Base-by-base conservation (phyloP, 345 rosid species). In the Heritiera littoralis region DNA sequence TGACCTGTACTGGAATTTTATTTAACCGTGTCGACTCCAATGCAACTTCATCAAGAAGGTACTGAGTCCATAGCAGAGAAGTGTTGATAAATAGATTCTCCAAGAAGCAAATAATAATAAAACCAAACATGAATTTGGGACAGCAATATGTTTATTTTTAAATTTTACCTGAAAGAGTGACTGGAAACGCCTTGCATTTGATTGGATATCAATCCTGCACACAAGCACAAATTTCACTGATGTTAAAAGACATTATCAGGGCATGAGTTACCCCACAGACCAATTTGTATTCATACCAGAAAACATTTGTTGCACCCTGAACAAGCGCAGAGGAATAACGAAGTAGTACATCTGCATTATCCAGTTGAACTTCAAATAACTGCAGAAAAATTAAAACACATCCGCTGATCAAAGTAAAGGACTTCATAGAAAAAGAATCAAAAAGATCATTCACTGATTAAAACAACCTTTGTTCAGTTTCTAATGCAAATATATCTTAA, bases 301-400 rank as follows among this genome's bases (percentile, higher is more conserved):
- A 92, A 75, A 97, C 96, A 88, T 93, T 92, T 71, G 98, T 91
- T 77, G 98, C 98, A 83, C 99, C 99, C 82, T 94, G 97, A 76
- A 89, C 98, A 83, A 97, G 93, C 67, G 99, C 99, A 77, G 98
- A 93, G 48, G 98, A 97, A 90, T 89, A 97, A 23, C 99, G 97
- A 48, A 93, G 79, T 65, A 93, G 93, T 74, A 90, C 90, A 73
- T 89, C 99, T 48, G 84, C 82, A 80, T 88, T 91, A 66, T 93
- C 92, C 59, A 91, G 86, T 76, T 90, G 89, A 76, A 84, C 98
- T 86, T 97, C 98, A 81, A 97, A 93, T 78, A 93, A 86, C 99
- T 97, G 88, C 84, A 86, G 66, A 85, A 77, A 70, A 73, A 59
- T 81, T 10, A 78, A 0, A 79, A 80, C 58, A 72, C 41, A 64